Base-by-base conservation (phyloP, 371 early-diverging fungal species). In the Mortierella sp. region DNA sequence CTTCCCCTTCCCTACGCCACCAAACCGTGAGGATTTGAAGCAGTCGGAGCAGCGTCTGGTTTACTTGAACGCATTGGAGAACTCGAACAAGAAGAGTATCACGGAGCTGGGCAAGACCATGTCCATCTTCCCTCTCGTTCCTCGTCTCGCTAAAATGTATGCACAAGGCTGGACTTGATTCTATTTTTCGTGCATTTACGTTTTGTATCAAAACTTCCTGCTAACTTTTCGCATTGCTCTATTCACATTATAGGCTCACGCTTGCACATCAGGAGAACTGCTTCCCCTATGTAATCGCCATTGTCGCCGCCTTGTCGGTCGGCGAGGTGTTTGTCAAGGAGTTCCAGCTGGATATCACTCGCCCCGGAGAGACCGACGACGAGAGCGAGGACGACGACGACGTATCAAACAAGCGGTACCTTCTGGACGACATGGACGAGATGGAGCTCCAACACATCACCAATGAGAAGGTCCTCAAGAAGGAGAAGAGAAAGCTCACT, bases 1-100 rank as follows among this genome's bases (percentile, higher is more conserved):
- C 77, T 99, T 99, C 87, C 99, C 99, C n/a, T 99, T 98, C 91
- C 95, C 98, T 3, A 97, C 96, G 21, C 94, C 95, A 35, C 98
- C 98, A 38, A 90, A 92, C 55, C 90, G 90, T 38, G 88, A 91
- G 8, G 93, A 90, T 46, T 90, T 98, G 56, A 88, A 83, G 38
- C 91, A 94, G 71, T 94, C 97, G 18, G 95, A 97, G 83, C 94
- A 91, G 74, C 83, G 95, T 43, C 89, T 96, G 72, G 88, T 88
- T 3, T 94, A 94, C 82, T 87, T 97, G 12, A 96, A 95, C 51
- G 97, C 96, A n/a, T 82, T 97, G 35, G 92, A 94, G 65, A 86
- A 89, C 58, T 88, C 88, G 7, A 90, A 88, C 72, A 92, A 91
- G 65, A 92, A 92, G 51, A 83, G 87, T 41, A 94, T 98, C 72